Evolutionary conservation across 176 grass and related monocot species (phyloP), one percentile per base, ranked within the genome.

Genomic region (Zoysia pacifica): DNA sequence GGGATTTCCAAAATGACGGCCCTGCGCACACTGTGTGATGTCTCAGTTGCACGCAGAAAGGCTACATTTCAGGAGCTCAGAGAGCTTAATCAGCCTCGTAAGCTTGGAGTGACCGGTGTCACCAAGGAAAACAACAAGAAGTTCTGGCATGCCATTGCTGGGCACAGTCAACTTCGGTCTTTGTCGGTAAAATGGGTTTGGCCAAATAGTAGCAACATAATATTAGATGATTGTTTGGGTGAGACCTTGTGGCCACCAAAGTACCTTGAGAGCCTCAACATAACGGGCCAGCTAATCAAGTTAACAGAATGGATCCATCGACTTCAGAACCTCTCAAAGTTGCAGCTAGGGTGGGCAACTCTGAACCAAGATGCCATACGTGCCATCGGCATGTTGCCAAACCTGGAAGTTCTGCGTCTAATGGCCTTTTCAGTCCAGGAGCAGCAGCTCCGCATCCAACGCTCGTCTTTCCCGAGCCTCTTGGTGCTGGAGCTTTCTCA

Each of bases 281-380:
- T 83, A 38, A 10, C 3, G 0, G 61, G 48, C 6, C 16, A 38
- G 1, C 37, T 75, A 0, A 42, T 58, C 2, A 0, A 68, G 14
- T 2, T 76, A 14, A 51, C 63, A 0, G 3, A 10, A n/a, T 83
- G 81, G 81, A 38, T 69, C 4, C 0, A 0, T 0, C 3, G 16
- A 6, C 72, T 83, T 3, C 40, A 39, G 11, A 60, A 13, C 7
- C 72, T 83, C 0, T 15, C 19, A 49, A 76, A 75, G 72, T 6
- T 70, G 37, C 56, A 11, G 40, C 16, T 84, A 6, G 0, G 0
- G 2, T 0, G 1, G 0, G 65, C 61, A 6, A 0, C 1, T 2
- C 3, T 83, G 12, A 5, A 1, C 11, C 37, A 66, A 19, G 0
- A 0, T 2, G 8, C 10, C 11, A n/a, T 74, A 2, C 1, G 36